Evolutionary conservation across 768 basidiomycete species (phyloP), one percentile per base, ranked within the genome.

Genomic region (Rhodosporidiobolus sp.): DNA sequence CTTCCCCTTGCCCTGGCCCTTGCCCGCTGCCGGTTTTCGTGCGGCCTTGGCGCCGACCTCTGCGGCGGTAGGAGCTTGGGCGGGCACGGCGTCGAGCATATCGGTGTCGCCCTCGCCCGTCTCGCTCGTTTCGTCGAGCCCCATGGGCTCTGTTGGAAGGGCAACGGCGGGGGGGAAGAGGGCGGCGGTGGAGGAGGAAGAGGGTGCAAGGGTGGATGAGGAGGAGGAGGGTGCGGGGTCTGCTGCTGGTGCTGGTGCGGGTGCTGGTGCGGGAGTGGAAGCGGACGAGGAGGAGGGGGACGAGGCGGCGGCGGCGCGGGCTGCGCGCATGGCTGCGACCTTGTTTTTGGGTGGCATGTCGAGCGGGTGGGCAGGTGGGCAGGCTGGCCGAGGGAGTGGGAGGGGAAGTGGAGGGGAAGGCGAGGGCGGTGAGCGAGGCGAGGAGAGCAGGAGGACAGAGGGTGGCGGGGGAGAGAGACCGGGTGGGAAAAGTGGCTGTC

Each of bases 101-200:
- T 70, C 63, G 34, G 63, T 62, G 58, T 74, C 69, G n/a, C 69
- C 69, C 35, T 70, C 67, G 35, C 73, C 73, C 24, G 53, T 48
- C 14, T 67, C 65, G 11, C n/a, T 19, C 9, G 66, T 67, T 38
- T 70, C 62, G 69, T 74, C 69, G 62, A 74, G 65, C 53, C 70
- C 73, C 73, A 74, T 74, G 26, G 73, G 73, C 45, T 74, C 69
- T 8, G 73, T 61, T 26, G 73, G 69, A 38, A 74, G 73, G 2
- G 69, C 28, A 11, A 52, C 57, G 43, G 73, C 73, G n/a, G 69
- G 58, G 0, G 73, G 73, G 53, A 74, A 43, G 54, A 48, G 30
- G 48, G 63, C 55, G 20, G 43, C 66, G 11, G 63, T 52, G 11
- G 61, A 64, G 20, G 45, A 12, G 59, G 28, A 32, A 1, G 59